Percentiles rank a stretch among this genome's conserved stretches.
Evolutionary conservation across 352 stramenopile species (phyloP).

Genomic region (Globisporangium acanthophoron): DNA sequence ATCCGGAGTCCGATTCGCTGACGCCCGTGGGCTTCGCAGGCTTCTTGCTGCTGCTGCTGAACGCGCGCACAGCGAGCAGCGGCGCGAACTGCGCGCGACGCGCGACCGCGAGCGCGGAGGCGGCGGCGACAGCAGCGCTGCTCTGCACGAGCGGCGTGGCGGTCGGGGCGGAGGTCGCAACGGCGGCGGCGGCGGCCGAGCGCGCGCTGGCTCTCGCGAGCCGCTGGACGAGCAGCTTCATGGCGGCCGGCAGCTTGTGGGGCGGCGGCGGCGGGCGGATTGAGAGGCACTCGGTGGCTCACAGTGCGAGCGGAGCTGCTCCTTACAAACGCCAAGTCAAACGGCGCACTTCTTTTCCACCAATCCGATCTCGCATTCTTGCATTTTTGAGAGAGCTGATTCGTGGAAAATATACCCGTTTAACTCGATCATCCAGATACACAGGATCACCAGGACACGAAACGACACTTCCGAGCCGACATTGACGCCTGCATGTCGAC

Average conservation of each 20-base stretch:
- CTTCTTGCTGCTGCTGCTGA: conserved; percentile 22
- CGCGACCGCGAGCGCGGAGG: conserved; percentile 5
- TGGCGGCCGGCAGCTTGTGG: conserved; percentile 1
- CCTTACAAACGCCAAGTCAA: background rate
- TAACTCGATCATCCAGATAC: too few species aligned
- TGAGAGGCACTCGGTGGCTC: conserved; percentile 7
- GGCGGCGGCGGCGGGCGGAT: background rate
- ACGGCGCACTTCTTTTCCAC: background rate
- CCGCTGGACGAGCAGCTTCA: conserved; percentile 20
- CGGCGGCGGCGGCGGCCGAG: conserved; percentile 1
- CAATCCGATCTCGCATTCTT: background rate
- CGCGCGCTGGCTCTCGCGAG: conserved; percentile 20
- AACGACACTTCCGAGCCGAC: background rate
- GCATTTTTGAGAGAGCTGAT: background rate
- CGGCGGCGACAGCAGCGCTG: conserved; percentile 1
- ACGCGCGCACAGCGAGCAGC: conserved; percentile 19
- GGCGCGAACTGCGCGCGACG: conserved; percentile 9
- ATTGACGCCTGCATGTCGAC: background rate
- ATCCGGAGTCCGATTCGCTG: background rate
- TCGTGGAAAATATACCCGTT: too few species aligned
- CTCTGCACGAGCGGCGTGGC: conserved; percentile 10
- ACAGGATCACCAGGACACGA: background rate
- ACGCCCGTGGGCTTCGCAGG: conserved; percentile 7
- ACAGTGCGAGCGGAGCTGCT: conserved; percentile 7
- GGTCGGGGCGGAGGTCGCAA: conserved; percentile 1